Evolutionary conservation across 2,329 filamentous ascomycete genomes (phyloP).

Genomic region (Drechslerella dactyloides): DNA sequence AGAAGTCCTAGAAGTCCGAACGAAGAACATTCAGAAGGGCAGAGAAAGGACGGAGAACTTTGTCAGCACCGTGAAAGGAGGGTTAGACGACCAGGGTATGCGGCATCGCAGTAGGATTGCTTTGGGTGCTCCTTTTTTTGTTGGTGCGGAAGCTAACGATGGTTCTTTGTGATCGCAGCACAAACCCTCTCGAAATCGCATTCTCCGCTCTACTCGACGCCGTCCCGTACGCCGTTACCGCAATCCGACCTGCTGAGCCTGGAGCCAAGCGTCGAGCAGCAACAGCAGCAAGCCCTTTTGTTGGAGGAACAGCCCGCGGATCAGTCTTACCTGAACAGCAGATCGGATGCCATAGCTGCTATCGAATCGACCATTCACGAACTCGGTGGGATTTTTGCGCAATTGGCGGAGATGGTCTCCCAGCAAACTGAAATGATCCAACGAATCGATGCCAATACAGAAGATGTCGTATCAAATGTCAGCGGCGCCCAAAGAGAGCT

Average conservation of each 20-base stretch:
- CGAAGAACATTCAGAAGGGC: conserved; percentile 96
- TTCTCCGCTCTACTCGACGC: conserved; percentile 84
- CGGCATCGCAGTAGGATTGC: conserved; percentile 47
- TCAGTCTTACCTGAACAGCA: conserved; percentile 89
- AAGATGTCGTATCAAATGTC: conserved; percentile 98
- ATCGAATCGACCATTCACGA: conserved; percentile 96
- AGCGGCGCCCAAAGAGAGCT: conserved; percentile 92
- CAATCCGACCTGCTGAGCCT: conserved; percentile 79
- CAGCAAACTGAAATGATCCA: conserved; percentile 99
- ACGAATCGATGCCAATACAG: conserved; percentile 94
- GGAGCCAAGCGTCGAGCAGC: conserved; percentile 66
- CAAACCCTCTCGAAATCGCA: conserved; percentile 53
- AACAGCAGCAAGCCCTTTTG: conserved; percentile 72
- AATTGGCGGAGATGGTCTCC: conserved; percentile 93
- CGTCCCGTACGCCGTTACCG: conserved; percentile 69
- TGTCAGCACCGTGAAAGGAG: conserved; percentile 66
- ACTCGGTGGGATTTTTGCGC: conserved; percentile 88
- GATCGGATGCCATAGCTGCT: conserved; percentile 93
- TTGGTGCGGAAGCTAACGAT: conserved; percentile 20
- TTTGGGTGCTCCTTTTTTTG: conserved; percentile 15
- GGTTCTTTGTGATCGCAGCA: conserved; percentile 25
- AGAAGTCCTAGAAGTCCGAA: conserved; percentile 92
- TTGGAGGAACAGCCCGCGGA: conserved; percentile 89
- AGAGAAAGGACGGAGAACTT: conserved; percentile 94
- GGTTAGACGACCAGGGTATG: conserved; percentile 49